phyloP scores from a whole-genome alignment of 2,329 filamentous ascomycete genomes.

The Raffaelea albimanens region DNA sequence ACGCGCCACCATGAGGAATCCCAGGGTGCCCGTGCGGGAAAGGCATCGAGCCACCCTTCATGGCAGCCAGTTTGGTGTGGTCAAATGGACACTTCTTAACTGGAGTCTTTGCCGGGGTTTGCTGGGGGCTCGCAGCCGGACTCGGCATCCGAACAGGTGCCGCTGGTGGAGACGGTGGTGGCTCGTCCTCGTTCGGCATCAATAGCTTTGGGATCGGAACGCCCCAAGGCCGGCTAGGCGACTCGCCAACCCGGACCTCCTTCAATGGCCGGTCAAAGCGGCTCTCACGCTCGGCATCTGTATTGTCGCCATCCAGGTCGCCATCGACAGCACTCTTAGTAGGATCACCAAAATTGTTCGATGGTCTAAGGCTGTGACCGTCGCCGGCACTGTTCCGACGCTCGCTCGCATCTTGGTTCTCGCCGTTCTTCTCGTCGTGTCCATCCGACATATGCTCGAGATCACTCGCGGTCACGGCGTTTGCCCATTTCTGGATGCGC shows the following conservation, averaged over 20 bases:
- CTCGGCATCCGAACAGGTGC: slow-evolving; percentile 44
- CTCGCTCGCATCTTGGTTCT: too few relatives aligned
- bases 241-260: slow-evolving; percentile 88
- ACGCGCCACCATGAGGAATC: too few relatives aligned
- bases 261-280: slow-evolving; percentile 80
- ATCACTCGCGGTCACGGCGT: slow-evolving; percentile 50
- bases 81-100: slow-evolving; percentile 47
- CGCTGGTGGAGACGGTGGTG: slow-evolving; percentile 46
- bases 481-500: slow-evolving; percentile 79
- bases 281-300: slow-evolving; percentile 53
- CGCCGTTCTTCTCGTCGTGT: background rate
- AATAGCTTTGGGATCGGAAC: slow-evolving; percentile 60
- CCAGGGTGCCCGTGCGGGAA: too few relatives aligned
- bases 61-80: slow-evolving; percentile 20
- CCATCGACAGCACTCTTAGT: background rate
- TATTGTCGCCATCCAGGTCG: slow-evolving; percentile 29
- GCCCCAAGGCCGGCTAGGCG: slow-evolving; percentile 86
- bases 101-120: slow-evolving; percentile 11
- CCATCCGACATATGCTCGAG: background rate
- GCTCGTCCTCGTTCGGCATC: slow-evolving; percentile 23
- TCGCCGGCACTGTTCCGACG: too few relatives aligned
- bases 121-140: slow-evolving; percentile 15
- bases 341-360: too few relatives aligned
- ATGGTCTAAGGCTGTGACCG: too few relatives aligned
- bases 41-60: slow-evolving; percentile 1